A percentile compares a stretch with the other conserved stretches of the same genome.
Conservation (phyloP, 2,329 filamentous ascomycete species). For the Polychaeton citri region DNA sequence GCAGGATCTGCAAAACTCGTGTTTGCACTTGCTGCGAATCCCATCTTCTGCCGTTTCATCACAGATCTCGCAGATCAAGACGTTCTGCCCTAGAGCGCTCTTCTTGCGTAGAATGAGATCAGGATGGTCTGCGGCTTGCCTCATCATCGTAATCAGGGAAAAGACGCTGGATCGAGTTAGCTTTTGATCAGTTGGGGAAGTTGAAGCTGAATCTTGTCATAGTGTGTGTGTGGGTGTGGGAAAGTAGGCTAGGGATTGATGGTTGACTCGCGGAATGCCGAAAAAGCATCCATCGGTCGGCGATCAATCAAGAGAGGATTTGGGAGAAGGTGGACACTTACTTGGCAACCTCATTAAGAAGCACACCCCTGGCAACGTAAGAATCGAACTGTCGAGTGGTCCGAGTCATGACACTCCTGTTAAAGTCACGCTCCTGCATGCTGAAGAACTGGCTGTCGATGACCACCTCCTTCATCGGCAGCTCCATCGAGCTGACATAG, state of each 20-base stretch:
- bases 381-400: conserved; percentile 83
- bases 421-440: conserved; percentile 91
- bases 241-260: too few relatives aligned
- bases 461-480: conserved; percentile 86
- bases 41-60: conserved; percentile 94
- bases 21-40: conserved; percentile 79
- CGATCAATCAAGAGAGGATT: too few relatives aligned
- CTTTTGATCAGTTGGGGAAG: too few relatives aligned
- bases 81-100: conserved; percentile 71
- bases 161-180: too few relatives aligned
- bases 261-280: too few relatives aligned
- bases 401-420: conserved; percentile 87
- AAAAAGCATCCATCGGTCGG: too few relatives aligned
- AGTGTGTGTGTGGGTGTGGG: too few relatives aligned
- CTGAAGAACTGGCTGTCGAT: conserved; percentile 94
- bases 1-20: conserved; percentile 80
- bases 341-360: conserved; percentile 96
- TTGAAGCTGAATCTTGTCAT: too few relatives aligned
- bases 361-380: conserved; percentile 84
- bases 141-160: conserved; percentile 98
- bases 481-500: conserved; percentile 86
- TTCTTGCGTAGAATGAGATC: conserved; percentile 88
- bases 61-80: conserved; percentile 86
- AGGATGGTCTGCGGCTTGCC: conserved; percentile 91
- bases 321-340: too few relatives aligned